Conservation (phyloP, 129 eudicot genomes). For the Lactuca saligna region DNA sequence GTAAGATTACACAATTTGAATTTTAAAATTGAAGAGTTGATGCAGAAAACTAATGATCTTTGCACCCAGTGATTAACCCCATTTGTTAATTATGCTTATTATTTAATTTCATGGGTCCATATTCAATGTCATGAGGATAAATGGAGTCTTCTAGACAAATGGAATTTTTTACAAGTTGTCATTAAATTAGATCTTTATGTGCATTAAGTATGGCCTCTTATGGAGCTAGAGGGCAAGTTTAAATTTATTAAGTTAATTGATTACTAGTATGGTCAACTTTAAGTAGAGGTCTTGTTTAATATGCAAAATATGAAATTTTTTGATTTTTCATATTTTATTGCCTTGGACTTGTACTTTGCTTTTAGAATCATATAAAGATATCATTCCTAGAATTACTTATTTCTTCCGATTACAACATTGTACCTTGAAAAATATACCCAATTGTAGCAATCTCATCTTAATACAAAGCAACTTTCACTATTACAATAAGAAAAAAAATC, state of each 20-base stretch:
- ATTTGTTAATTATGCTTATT: neutral
- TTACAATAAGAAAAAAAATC: too few species aligned
- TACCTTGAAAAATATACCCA: too few species aligned
- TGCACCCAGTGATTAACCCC: neutral
- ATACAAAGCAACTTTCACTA: too few species aligned
- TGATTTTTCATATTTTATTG: too few species aligned
- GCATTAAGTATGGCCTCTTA: conserved; percentile 19
- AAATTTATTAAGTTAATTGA: conserved; percentile 10
- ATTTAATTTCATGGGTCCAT: neutral
- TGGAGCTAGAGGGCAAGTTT: conserved; percentile 15
- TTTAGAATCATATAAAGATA: too few species aligned
- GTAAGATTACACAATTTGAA: conserved; percentile 9
- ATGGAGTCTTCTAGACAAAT: neutral
- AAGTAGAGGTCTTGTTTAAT: too few species aligned
- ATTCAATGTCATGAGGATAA: neutral
- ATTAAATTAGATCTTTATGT: conserved; percentile 14
- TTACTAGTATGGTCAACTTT: conserved; percentile 11
- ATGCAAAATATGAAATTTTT: too few species aligned
- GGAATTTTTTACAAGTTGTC: conserved; percentile 6
- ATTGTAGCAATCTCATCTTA: too few species aligned
- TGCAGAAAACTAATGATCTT: conserved; percentile 2
- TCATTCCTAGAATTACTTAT: too few species aligned
- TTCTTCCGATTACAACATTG: too few species aligned
- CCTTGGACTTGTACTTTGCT: too few species aligned
- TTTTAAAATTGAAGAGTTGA: neutral